A percentile compares a stretch with the other conserved stretches of the same genome.
Conservation (phyloP, 805 yeast species). For the Yamadazyma nakazawae region DNA sequence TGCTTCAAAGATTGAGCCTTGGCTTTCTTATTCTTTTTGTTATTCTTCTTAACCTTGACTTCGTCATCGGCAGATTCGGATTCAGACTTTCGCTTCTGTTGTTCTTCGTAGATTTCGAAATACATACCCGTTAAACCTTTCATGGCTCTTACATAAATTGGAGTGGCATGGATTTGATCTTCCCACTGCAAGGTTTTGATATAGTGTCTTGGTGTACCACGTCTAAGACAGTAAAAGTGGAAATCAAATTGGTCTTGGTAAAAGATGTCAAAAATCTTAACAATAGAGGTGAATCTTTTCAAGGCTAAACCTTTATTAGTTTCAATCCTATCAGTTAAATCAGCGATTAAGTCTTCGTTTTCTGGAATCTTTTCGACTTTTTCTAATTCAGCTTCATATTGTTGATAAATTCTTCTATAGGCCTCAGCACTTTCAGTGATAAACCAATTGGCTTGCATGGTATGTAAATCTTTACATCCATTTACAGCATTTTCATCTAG, state of each 20-base stretch:
- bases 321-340: slow-evolving; percentile 40
- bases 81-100: slow-evolving; percentile 11
- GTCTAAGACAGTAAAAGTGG: slow-evolving; percentile 87
- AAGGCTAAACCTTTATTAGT: slow-evolving; percentile 67
- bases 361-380: slow-evolving; percentile 22
- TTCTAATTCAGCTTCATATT: slow-evolving; percentile 19
- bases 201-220: slow-evolving; percentile 87
- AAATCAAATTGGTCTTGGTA: slow-evolving; percentile 87
- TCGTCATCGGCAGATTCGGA: slow-evolving; percentile 8
- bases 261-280: slow-evolving; percentile 66
- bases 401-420: slow-evolving; percentile 55
- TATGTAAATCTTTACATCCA: slow-evolving; percentile 82
- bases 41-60: slow-evolving; percentile 22
- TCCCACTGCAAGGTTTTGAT: slow-evolving; percentile 79
- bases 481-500: slow-evolving; percentile 71
- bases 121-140: slow-evolving; percentile 60
- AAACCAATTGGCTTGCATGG: slow-evolving; percentile 92
- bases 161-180: slow-evolving; percentile 64
- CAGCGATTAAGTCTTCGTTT: slow-evolving; percentile 17
- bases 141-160: slow-evolving; percentile 69
- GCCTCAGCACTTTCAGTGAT: slow-evolving; percentile 82
- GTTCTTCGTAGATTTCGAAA: slow-evolving; percentile 37
- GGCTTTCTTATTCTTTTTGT: slow-evolving; percentile 56
- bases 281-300: slow-evolving; percentile 69
- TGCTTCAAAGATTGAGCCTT: slow-evolving; percentile 48